phyloP scores from a whole-genome alignment of 225 moss, liverwort and hornwort species.

The Ulota crispa region DNA sequence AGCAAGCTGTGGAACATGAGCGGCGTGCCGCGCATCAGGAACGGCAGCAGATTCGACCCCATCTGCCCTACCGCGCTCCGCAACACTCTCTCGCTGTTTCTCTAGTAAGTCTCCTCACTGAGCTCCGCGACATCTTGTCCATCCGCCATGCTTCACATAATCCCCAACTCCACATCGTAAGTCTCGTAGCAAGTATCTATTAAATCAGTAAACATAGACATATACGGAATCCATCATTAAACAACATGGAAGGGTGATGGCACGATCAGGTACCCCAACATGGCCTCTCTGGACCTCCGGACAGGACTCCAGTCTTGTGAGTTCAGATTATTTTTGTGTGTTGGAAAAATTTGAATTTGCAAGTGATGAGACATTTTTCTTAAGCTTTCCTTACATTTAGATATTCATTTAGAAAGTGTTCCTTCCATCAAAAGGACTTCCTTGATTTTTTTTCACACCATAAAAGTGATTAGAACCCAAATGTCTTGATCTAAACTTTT shows the following conservation, averaged over 20 bases:
- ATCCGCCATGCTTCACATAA: background rate
- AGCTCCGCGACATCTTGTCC: background rate
- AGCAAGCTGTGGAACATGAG: constrained; percentile 17
- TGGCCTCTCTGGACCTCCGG: too few relatives aligned
- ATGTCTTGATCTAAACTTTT: too few relatives aligned
- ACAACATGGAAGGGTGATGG: background rate
- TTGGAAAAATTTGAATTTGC: too few relatives aligned
- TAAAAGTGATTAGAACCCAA: too few relatives aligned
- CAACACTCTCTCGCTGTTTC: constrained; percentile 18
- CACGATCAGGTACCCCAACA: too few relatives aligned
- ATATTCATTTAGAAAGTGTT: too few relatives aligned
- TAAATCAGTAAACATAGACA: background rate
- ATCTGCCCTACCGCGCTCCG: background rate
- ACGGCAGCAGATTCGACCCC: background rate
- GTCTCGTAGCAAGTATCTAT: background rate
- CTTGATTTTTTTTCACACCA: too few relatives aligned
- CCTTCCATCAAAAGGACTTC: too few relatives aligned
- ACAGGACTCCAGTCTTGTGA: too few relatives aligned
- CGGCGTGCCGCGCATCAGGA: constrained; percentile 7
- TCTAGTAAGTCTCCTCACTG: background rate
- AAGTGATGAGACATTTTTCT: too few relatives aligned
- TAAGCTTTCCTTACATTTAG: too few relatives aligned
- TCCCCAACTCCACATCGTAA: background rate
- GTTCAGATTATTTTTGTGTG: too few relatives aligned
- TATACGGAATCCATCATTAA: background rate